Evolutionary conservation across 73 alveolate genomes (phyloP).

Genomic region (Paramecium sexaurelia): DNA sequence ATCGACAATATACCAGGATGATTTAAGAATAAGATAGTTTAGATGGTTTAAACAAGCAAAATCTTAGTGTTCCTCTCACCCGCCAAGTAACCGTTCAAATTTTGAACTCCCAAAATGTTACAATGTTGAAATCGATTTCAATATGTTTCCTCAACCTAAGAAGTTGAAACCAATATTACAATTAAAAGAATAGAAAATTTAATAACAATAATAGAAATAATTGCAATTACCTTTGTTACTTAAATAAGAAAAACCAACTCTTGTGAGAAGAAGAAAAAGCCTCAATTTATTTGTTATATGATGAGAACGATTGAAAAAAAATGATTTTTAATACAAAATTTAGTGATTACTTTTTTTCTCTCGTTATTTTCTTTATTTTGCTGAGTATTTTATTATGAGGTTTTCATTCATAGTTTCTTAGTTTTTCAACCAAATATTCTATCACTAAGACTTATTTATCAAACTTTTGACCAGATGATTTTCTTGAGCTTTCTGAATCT

Average conservation of each 20-base stretch:
- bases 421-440: conserved; percentile 10
- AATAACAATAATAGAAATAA: background rate
- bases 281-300: background rate
- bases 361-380: background rate
- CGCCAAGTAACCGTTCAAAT: conserved; percentile 21
- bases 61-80: background rate
- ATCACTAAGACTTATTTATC: background rate
- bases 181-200: background rate
- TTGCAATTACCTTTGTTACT: background rate
- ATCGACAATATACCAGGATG: background rate
- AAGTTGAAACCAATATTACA: background rate
- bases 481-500: background rate
- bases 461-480: background rate
- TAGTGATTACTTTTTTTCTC: background rate
- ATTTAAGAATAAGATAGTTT: background rate
- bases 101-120: background rate
- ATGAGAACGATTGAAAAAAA: background rate
- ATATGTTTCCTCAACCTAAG: background rate
- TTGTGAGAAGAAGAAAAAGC: background rate
- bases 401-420: background rate
- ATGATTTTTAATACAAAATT: background rate
- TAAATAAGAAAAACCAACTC: background rate
- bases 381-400: background rate
- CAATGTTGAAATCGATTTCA: background rate
- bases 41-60: background rate